These are phyloP conservation scores for Claviceps lovelessii DNA, from an alignment of 2,329 filamentous ascomycete genomes.

Conservation along the genomic window DNA sequence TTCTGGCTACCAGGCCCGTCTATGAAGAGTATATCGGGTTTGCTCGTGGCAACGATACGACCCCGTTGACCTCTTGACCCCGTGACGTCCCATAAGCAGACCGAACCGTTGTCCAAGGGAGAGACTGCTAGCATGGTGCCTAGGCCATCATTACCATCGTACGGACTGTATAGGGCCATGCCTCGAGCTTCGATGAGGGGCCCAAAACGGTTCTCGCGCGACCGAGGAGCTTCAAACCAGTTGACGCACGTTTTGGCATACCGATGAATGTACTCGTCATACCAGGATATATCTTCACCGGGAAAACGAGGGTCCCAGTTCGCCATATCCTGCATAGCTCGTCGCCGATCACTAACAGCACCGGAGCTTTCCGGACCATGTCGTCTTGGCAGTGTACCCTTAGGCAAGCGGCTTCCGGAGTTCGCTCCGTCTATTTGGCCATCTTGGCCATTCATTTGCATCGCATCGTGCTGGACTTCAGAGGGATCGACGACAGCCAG, in stretches of 20 bases:
- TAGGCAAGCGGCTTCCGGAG: background rate
- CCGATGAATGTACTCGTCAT: constrained; percentile 75
- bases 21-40: constrained; percentile 51
- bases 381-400: background rate
- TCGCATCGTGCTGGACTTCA: constrained; percentile 5
- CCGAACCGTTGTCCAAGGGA: constrained; percentile 71
- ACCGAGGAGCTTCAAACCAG: constrained; percentile 57
- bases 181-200: constrained; percentile 55
- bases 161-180: constrained; percentile 48
- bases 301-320: constrained; percentile 76
- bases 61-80: constrained; percentile 41
- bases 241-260: constrained; percentile 58
- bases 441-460: background rate
- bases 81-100: constrained; percentile 74
- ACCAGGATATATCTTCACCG: constrained; percentile 64
- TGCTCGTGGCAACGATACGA: constrained; percentile 50
- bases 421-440: background rate
- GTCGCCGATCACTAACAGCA: constrained; percentile 1
- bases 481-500: constrained; percentile 11
- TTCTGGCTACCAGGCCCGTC: constrained; percentile 31
- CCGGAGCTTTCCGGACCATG: background rate
- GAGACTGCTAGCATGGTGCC: constrained; percentile 47
- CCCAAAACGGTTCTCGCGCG: constrained; percentile 25
- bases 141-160: constrained; percentile 31
- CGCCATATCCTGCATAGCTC: constrained; percentile 41